phyloP scores from a whole-genome alignment of 78 protist species.

The Dictyostelium purpureum region DNA sequence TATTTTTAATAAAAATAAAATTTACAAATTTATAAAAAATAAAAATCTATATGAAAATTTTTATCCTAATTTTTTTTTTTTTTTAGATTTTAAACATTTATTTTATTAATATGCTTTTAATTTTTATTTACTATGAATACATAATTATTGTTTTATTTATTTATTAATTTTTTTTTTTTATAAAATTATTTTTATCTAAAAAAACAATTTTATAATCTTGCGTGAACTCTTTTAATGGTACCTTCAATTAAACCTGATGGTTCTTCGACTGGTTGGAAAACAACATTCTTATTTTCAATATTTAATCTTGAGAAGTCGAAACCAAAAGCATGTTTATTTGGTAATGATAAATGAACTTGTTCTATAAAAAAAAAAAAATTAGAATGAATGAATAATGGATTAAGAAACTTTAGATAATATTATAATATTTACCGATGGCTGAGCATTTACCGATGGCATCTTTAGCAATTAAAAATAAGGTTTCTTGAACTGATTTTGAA shows the following conservation, averaged over 20 bases:
- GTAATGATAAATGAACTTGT: constrained; percentile 53
- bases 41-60: too few species aligned
- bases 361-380: constrained; percentile 25
- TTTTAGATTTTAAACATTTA: too few species aligned
- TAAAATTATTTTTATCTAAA: too few species aligned
- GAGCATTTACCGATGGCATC: background rate
- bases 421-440: background rate
- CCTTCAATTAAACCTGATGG: constrained; percentile 81
- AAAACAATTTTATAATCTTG: constrained; percentile 40
- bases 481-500: constrained; percentile 71
- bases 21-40: too few species aligned
- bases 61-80: too few species aligned
- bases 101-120: too few species aligned
- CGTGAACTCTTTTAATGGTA: constrained; percentile 53
- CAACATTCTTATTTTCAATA: constrained; percentile 21
- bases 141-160: background rate
- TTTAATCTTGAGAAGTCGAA: constrained; percentile 53
- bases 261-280: constrained; percentile 79
- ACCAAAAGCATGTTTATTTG: constrained; percentile 76
- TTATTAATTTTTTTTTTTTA: too few species aligned
- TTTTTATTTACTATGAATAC: too few species aligned
- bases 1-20: too few species aligned
- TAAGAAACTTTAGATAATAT: background rate
- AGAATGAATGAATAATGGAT: too few species aligned
- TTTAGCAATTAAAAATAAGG: constrained; percentile 48